Conservation (phyloP, 2,329 filamentous ascomycete genomes). For the Epichloe amarillans region DNA sequence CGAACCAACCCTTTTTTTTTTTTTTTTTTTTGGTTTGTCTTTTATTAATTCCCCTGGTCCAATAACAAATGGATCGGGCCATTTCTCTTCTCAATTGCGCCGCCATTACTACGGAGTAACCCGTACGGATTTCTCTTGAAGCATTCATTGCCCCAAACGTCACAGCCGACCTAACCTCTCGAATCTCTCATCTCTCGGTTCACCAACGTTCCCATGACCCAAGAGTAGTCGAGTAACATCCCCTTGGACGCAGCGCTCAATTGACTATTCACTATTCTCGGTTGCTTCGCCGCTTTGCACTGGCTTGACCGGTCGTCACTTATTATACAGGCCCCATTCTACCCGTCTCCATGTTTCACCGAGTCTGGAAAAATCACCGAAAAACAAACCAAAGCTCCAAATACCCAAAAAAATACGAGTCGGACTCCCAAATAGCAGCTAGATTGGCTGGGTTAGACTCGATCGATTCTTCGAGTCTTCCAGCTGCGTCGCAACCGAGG, state of each 20-base stretch:
- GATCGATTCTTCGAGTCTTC: constrained; percentile 1
- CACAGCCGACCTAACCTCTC: not conserved
- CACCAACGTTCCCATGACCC: not conserved
- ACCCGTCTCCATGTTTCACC: constrained; percentile 24
- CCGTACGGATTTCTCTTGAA: not conserved
- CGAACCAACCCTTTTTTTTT: not conserved
- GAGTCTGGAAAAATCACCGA: constrained; percentile 17
- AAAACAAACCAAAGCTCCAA: constrained; percentile 13
- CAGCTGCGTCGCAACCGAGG: not conserved
- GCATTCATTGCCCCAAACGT: not conserved
- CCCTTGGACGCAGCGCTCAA: not conserved
- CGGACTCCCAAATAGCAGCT: constrained; percentile 1
- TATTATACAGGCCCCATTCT: not conserved
- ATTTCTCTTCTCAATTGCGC: not conserved
- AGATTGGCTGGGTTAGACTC: not conserved
- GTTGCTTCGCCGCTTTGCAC: not conserved
- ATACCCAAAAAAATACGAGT: constrained; percentile 4
- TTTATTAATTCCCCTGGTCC: not conserved
- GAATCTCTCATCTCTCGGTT: not conserved
- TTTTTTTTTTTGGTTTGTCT: not conserved
- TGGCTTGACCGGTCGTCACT: not conserved
- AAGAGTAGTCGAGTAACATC: not conserved
- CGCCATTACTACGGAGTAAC: not conserved
- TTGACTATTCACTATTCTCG: not conserved
- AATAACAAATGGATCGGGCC: not conserved